phyloP scores from a whole-genome alignment of 2,329 filamentous ascomycete genomes.

The Trichophaea hybrida region DNA sequence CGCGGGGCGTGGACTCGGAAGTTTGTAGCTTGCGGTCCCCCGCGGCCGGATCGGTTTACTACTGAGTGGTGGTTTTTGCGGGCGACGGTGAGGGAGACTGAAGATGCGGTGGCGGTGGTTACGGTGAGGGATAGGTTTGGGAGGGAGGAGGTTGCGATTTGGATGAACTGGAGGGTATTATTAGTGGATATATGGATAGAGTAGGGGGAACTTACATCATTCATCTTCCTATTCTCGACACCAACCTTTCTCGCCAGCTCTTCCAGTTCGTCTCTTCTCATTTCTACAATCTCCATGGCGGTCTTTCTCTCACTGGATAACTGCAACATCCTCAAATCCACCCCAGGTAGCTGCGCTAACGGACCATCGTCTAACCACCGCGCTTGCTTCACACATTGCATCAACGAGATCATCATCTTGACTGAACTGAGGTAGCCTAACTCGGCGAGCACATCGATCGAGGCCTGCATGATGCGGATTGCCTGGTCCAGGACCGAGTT shows the following conservation, averaged over 20 bases:
- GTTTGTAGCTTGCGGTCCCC: constrained; percentile 42
- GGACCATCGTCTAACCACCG: constrained; percentile 77
- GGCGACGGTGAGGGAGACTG: constrained; percentile 48
- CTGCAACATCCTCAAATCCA: not conserved
- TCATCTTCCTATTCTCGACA: not conserved
- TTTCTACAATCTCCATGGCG: not conserved
- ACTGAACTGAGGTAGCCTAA: constrained; percentile 67
- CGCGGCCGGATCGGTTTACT: constrained; percentile 26
- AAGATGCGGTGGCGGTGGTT: constrained; percentile 29
- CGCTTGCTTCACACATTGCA: constrained; percentile 86
- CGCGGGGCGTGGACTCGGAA: constrained; percentile 69
- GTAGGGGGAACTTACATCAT: not conserved
- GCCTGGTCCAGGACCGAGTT: constrained; percentile 79
- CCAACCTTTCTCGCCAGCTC: not conserved
- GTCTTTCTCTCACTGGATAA: not conserved
- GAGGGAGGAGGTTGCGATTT: constrained; percentile 46
- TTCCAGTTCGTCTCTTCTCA: not conserved
- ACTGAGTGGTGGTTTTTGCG: constrained; percentile 43
- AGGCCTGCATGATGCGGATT: constrained; percentile 91
- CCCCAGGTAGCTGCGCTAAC: constrained; percentile 48
- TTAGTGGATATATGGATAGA: not conserved
- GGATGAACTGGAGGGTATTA: constrained; percentile 34
- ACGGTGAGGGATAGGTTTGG: constrained; percentile 43
- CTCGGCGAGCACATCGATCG: constrained; percentile 85
- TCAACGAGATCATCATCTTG: constrained; percentile 64